These are phyloP conservation scores for Porodaedalea pini DNA, from an alignment of 1,284 basidiomycete species.

Conservation along the genomic window DNA sequence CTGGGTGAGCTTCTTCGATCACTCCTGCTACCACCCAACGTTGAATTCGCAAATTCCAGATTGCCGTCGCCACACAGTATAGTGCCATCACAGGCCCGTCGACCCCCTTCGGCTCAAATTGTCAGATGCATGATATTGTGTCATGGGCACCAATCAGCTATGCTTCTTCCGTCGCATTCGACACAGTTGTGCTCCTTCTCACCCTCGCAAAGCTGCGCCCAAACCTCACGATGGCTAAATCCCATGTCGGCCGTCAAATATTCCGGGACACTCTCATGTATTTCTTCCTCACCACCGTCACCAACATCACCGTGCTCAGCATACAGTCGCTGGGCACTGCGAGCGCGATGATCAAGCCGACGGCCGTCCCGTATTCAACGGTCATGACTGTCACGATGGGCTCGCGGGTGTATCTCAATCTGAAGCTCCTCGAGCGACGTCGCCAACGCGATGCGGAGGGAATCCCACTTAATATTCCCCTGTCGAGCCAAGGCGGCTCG, in stretches of 20 bases:
- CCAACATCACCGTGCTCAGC: slow-evolving; percentile 30
- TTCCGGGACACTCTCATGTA: slow-evolving; percentile 29
- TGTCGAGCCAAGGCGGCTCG: not conserved
- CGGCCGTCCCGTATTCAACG: slow-evolving; percentile 31
- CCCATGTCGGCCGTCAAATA: slow-evolving; percentile 24
- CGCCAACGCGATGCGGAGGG: not conserved
- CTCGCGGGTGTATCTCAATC: slow-evolving; percentile 31
- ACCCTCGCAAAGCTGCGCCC: slow-evolving; percentile 28
- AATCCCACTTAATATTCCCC: not conserved
- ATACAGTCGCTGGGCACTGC: slow-evolving; percentile 27
- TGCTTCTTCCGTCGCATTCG: slow-evolving; percentile 28
- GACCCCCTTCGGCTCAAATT: slow-evolving; percentile 22
- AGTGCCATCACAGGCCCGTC: slow-evolving; percentile 19
- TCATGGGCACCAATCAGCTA: slow-evolving; percentile 22
- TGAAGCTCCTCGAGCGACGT: slow-evolving; percentile 22
- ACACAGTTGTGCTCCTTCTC: slow-evolving; percentile 28
- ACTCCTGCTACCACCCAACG: too few relatives aligned
- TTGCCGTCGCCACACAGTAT: slow-evolving; percentile 21
- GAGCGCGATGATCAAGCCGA: slow-evolving; percentile 30
- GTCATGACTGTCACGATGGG: slow-evolving; percentile 34
- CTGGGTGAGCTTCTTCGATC: too few relatives aligned
- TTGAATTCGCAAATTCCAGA: slow-evolving; percentile 5
- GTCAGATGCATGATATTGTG: slow-evolving; percentile 20
- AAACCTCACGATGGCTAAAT: slow-evolving; percentile 25
- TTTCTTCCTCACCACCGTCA: slow-evolving; percentile 28